phyloP scores from a whole-genome alignment of 2,329 filamentous ascomycete genomes.

The Lasiodiplodia sp. region DNA sequence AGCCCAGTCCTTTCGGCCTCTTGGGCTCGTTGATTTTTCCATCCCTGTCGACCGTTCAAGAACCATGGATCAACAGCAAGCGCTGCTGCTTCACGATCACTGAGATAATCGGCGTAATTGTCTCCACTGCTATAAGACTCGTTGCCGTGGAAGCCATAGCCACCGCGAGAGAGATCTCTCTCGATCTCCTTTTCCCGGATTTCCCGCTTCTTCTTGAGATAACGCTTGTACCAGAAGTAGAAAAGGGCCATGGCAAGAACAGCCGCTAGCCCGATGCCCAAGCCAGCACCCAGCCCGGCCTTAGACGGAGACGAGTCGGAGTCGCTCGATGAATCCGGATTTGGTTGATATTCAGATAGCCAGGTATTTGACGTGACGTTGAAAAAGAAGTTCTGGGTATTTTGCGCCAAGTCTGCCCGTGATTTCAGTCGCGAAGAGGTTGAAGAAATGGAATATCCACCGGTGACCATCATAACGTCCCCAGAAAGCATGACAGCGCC shows the following conservation, averaged over 20 bases:
- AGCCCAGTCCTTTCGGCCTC: constrained; percentile 56
- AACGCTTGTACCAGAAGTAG: constrained; percentile 56
- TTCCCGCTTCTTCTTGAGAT: constrained; percentile 49
- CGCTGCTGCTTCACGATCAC: constrained; percentile 22
- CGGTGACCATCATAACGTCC: constrained; percentile 66
- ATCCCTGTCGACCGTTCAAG: constrained; percentile 37
- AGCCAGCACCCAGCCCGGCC: constrained; percentile 54
- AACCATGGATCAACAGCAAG: constrained; percentile 25
- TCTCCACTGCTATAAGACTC: constrained; percentile 7
- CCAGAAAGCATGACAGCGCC: constrained; percentile 68
- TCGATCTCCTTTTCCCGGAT: constrained; percentile 63
- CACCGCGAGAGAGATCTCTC: constrained; percentile 56
- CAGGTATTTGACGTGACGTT: constrained; percentile 68
- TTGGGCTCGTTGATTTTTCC: constrained; percentile 40
- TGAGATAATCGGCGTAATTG: constrained; percentile 15
- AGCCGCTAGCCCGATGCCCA: constrained; percentile 53
- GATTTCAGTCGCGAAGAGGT: constrained; percentile 43
- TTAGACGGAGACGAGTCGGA: constrained; percentile 50
- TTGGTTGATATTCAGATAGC: constrained; percentile 63
- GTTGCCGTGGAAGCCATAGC: constrained; percentile 50
- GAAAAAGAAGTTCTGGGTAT: constrained; percentile 62
- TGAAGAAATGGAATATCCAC: constrained; percentile 62
- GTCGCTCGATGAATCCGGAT: constrained; percentile 33
- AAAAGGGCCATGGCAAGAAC: constrained; percentile 51
- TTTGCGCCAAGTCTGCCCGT: constrained; percentile 48